Conservation (phyloP, 2,329 filamentous ascomycete species). For the Trichoderma pleuroti region DNA sequence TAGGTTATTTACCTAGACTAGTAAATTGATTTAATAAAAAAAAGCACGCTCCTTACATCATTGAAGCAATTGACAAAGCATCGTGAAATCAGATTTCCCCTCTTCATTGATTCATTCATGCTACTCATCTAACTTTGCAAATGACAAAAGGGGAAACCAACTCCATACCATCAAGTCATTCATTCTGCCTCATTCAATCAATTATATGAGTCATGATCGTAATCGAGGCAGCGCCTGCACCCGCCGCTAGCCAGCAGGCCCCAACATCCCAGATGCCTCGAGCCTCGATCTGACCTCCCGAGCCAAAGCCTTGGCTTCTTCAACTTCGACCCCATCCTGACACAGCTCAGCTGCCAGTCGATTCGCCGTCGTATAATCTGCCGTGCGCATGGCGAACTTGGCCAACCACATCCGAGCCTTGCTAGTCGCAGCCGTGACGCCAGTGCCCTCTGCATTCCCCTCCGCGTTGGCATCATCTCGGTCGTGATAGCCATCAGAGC, state of each 20-base stretch:
- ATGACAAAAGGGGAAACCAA: background rate
- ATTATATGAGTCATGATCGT: background rate
- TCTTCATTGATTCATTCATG: background rate
- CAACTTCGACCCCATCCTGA: slow-evolving; percentile 92
- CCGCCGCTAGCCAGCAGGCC: slow-evolving; percentile 24
- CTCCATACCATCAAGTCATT: background rate
- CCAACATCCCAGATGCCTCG: slow-evolving; percentile 46
- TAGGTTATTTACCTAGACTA: background rate
- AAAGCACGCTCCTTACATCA: slow-evolving; percentile 15
- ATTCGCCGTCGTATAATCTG: slow-evolving; percentile 73
- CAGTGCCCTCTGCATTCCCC: slow-evolving; percentile 56
- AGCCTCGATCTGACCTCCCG: slow-evolving; percentile 78
- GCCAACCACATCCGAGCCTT: slow-evolving; percentile 95
- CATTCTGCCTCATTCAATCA: background rate
- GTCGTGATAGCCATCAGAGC: slow-evolving; percentile 38
- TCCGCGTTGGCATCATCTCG: slow-evolving; percentile 31
- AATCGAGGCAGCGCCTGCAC: background rate
- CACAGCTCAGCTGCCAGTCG: slow-evolving; percentile 85
- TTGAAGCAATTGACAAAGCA: background rate
- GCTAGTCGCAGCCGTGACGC: slow-evolving; percentile 86
- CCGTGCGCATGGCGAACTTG: slow-evolving; percentile 69
- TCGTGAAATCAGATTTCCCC: background rate
- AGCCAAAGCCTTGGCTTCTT: slow-evolving; percentile 92
- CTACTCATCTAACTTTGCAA: background rate
- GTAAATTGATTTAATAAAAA: background rate